phyloP scores from a whole-genome alignment of 163 green algal genomes.

The Chlorella variabilis region DNA sequence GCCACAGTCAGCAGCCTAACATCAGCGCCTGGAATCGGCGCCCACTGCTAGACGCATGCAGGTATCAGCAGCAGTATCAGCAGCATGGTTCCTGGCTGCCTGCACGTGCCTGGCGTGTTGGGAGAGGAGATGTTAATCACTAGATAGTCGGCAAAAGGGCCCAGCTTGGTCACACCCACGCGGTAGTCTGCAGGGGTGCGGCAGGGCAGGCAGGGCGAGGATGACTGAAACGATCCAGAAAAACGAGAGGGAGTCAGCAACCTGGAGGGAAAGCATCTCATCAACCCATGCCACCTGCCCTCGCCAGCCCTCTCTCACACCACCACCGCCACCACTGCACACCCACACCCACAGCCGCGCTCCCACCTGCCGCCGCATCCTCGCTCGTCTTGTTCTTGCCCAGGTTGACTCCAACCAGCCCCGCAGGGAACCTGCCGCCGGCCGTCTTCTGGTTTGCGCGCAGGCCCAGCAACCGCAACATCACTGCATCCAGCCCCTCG shows the following conservation, averaged over 20 bases:
- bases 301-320: too few species aligned
- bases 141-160: constrained; percentile 83
- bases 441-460: constrained; percentile 10
- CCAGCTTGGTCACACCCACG: constrained; percentile 76
- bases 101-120: constrained; percentile 91
- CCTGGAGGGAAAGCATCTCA: too few species aligned
- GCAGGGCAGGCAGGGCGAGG: not conserved
- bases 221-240: too few species aligned
- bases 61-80: too few species aligned
- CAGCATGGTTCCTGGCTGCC: not conserved
- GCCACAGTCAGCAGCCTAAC: too few species aligned
- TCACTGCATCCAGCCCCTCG: constrained; percentile 84
- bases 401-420: constrained; percentile 94
- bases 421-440: constrained; percentile 37
- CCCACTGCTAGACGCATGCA: too few species aligned
- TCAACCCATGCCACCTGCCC: too few species aligned
- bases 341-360: too few species aligned
- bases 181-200: constrained; percentile 81
- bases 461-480: constrained; percentile 60
- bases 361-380: constrained; percentile 60
- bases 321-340: too few species aligned
- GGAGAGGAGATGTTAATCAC: constrained; percentile 98
- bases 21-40: too few species aligned
- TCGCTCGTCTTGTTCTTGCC: constrained; percentile 97
- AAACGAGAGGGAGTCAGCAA: too few species aligned